Percentiles rank a stretch among this genome's conserved stretches.
phyloP scores from a whole-genome alignment of 1,284 basidiomycete species.

The Schizophyllum commune region DNA sequence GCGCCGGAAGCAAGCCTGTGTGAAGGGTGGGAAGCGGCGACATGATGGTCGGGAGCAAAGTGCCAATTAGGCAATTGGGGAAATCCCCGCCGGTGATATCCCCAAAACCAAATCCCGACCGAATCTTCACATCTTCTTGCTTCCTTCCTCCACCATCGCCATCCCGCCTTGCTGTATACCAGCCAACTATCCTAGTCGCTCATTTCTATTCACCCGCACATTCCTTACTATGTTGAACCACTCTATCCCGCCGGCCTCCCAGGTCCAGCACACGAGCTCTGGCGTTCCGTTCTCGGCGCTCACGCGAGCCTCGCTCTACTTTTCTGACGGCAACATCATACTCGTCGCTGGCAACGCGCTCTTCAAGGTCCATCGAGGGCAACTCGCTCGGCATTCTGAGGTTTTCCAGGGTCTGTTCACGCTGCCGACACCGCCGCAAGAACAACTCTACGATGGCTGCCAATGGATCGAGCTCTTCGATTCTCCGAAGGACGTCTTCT shows the following conservation, averaged over 20 bases:
- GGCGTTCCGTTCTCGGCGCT: slow-evolving; percentile 11
- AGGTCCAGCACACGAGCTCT: background rate
- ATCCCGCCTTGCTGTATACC: background rate
- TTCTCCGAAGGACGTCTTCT: slow-evolving; percentile 46
- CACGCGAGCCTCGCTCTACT: slow-evolving; percentile 56
- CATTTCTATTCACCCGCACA: background rate
- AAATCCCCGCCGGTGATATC: no score
- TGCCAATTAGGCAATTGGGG: background rate
- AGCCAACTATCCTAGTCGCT: background rate
- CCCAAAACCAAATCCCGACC: background rate
- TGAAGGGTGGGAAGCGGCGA: no score
- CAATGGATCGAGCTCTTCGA: slow-evolving; percentile 46
- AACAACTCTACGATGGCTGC: slow-evolving; percentile 42
- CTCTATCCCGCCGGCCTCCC: background rate
- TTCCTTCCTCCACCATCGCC: background rate
- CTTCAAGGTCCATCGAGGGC: slow-evolving; percentile 68
- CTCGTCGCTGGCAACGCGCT: slow-evolving; percentile 45
- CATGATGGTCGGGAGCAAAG: background rate
- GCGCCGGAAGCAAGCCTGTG: no score
- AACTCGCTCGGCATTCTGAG: slow-evolving; percentile 64
- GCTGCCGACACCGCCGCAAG: slow-evolving; percentile 43
- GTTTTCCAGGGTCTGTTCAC: slow-evolving; percentile 58
- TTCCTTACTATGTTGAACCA: background rate
- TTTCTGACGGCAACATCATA: slow-evolving; percentile 61
- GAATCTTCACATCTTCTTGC: background rate